Evolutionary conservation across 192 early-diverging fungal genomes (phyloP).

Genomic region (Pilobolus umbonatus): DNA sequence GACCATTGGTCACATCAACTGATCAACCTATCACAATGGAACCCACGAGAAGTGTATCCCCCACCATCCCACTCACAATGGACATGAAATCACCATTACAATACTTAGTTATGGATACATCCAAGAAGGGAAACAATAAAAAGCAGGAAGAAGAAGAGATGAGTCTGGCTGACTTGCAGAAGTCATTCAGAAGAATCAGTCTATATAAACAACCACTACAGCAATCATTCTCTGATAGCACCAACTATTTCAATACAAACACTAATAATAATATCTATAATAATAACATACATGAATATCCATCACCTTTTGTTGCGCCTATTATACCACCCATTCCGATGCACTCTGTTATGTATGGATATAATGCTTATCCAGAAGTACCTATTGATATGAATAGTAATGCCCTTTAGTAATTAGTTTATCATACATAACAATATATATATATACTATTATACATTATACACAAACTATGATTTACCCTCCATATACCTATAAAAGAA

Average conservation of each 20-base stretch:
- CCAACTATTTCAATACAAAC: background rate
- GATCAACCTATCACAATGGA: background rate
- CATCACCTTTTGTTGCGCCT: background rate
- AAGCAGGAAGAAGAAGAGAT: constrained; percentile 12
- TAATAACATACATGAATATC: too few species aligned
- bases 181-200: constrained; percentile 3
- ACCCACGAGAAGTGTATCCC: background rate
- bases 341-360: too few species aligned
- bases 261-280: background rate
- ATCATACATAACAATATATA: too few species aligned
- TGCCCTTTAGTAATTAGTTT: too few species aligned
- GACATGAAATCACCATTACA: background rate
- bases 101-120: background rate
- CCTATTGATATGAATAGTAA: too few species aligned
- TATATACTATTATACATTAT: too few species aligned
- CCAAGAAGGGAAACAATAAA: too few species aligned
- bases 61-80: background rate
- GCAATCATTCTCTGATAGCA: background rate
- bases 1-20: background rate
- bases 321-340: background rate
- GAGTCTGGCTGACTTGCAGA: constrained; percentile 13
- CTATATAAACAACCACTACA: background rate
- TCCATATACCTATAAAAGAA: too few species aligned
- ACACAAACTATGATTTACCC: too few species aligned
- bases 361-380: too few species aligned